Evolutionary conservation across 1,284 basidiomycete genomes (phyloP), one percentile per base, ranked within the genome.

Genomic region (Anthracocystis walkeri): DNA sequence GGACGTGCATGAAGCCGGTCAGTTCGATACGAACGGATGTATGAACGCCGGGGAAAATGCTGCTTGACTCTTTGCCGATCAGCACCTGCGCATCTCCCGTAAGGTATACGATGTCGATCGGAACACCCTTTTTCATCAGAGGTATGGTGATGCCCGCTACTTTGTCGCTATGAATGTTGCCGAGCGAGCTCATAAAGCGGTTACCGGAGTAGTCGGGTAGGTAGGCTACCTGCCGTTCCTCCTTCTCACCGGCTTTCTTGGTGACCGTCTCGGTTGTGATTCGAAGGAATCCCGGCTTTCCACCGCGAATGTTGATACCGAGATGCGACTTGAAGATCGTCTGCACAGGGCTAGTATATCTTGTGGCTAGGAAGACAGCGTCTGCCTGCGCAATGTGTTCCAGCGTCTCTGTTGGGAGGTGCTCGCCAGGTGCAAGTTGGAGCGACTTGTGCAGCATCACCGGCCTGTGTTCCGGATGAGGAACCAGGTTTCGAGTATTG

Each of bases 251-350:
- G 6, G n/a, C 18, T 4, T 14, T 16, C 25, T 40, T 27, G 14
- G 42, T 40, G 44, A 45, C 29, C 2, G 53, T 25, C 21, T 68
- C 71, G 21, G 48, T 45, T 18, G 54, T 27, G n/a, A 53, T 20
- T 3, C 71, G 65, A 7, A 74, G 49, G 18, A 74, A 74, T 29
- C 71, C 71, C 0, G 71, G 49, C 42, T 68, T 74, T 44, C 71
- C 71, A 14, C 71, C 71, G 3, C 71, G 71, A 29, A 65, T 63
- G 41, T 75, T 75, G 46, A 75, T 58, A 4, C 72, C 62, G 33
- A 75, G 63, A 20, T 66, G 62, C 16, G 72, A 69, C 45, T 75
- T 65, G 66, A 69, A 69, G 48, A 75, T 64, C n/a, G 59, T 65
- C 21, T 60, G 62, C 12, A 35, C 41, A 0, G 65, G 61, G 14